phyloP scores from a whole-genome alignment of 106 monocot genomes.

The Hemerocallis citrina region DNA sequence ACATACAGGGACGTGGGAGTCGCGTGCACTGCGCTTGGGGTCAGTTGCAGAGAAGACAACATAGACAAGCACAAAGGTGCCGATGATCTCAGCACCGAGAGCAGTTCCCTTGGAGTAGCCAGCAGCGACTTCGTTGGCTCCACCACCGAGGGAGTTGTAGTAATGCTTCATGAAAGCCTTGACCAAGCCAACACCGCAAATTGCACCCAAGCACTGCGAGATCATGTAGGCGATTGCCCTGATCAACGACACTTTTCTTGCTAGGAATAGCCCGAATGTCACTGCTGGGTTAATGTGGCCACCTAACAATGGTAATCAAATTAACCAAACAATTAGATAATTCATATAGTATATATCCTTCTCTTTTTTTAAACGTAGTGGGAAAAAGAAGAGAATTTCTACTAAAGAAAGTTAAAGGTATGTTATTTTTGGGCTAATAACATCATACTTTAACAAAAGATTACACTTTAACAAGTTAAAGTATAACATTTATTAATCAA shows the following conservation, averaged over 20 bases:
- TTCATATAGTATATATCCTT: too few species aligned
- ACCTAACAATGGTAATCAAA: constrained; percentile 2
- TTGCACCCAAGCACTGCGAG: constrained; percentile 21
- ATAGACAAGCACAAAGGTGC: constrained; percentile 29
- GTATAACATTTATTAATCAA: too few species aligned
- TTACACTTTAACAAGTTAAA: too few species aligned
- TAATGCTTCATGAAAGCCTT: constrained; percentile 10
- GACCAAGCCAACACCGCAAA: constrained; percentile 23
- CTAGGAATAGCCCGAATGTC: constrained; percentile 26
- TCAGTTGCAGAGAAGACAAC: constrained; percentile 29
- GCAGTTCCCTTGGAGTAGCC: constrained; percentile 20
- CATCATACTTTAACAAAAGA: too few species aligned
- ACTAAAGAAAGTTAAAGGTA: too few species aligned
- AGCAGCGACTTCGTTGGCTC: constrained; percentile 11
- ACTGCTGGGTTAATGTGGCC: constrained; percentile 29
- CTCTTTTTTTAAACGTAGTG: too few species aligned
- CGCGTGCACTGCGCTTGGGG: constrained; percentile 24
- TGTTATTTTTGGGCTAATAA: too few species aligned
- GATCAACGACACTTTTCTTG: constrained; percentile 15
- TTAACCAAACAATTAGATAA: too few species aligned
- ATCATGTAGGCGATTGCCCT: constrained; percentile 20
- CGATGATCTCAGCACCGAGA: constrained; percentile 29
- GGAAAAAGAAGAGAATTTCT: not conserved
- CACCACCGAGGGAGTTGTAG: constrained; percentile 15
- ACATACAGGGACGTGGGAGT: constrained; percentile 25